Evolutionary conservation across 2,329 filamentous ascomycete genomes (phyloP).

Genomic region (Phaeosphaeriaceae sp.): DNA sequence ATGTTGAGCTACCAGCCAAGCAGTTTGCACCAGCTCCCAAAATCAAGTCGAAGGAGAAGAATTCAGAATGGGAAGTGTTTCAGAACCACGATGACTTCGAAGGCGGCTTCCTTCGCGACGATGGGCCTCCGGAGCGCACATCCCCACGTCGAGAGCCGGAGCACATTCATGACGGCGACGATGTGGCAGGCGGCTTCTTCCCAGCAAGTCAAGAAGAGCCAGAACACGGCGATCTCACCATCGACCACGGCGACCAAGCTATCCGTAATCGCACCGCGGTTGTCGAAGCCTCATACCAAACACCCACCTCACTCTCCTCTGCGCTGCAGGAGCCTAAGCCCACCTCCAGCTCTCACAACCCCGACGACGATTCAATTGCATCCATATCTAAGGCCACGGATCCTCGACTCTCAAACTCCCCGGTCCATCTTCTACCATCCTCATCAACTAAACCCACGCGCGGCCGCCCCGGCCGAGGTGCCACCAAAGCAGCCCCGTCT

Average conservation of each 20-base stretch:
- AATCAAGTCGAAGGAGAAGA: conserved; percentile 64
- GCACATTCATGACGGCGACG: conserved; percentile 24
- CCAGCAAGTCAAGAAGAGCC: conserved; percentile 46
- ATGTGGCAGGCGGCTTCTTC: conserved; percentile 46
- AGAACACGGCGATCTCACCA: conserved; percentile 37
- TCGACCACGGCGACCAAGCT: conserved; percentile 39
- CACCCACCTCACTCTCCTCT: conserved; percentile 47
- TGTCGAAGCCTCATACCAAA: conserved; percentile 27
- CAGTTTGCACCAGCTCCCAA: conserved; percentile 29
- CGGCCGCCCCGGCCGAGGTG: too few species aligned
- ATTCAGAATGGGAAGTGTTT: conserved; percentile 48
- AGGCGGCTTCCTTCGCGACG: conserved; percentile 52
- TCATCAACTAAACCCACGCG: not conserved
- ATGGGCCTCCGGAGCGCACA: conserved; percentile 16
- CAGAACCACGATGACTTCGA: conserved; percentile 44
- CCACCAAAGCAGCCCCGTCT: not conserved
- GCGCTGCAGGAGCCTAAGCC: conserved; percentile 26
- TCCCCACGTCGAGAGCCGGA: conserved; percentile 22
- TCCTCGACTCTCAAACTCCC: too few species aligned
- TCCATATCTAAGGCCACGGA: not conserved
- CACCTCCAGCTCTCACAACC: conserved; percentile 1
- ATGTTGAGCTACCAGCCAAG: conserved; percentile 70
- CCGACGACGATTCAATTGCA: not conserved
- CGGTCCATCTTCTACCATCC: too few species aligned
- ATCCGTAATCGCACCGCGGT: conserved; percentile 1